A percentile compares a stretch with the other conserved stretches of the same genome.
phyloP scores from a whole-genome alignment of 306 rosid species.

The Glycyrrhiza uralensis region DNA sequence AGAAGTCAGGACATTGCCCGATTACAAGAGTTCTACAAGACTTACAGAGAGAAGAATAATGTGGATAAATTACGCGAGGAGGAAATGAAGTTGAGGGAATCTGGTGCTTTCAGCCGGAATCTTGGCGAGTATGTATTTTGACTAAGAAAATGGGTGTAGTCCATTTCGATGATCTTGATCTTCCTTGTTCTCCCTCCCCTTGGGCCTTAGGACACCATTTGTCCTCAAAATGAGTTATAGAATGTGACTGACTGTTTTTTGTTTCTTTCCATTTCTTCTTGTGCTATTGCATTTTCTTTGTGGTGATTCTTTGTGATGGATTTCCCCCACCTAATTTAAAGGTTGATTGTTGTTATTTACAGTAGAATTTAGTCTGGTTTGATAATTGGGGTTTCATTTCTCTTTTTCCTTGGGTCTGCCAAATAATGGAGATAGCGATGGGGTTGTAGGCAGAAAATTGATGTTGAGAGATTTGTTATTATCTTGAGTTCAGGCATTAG shows the following conservation, averaged over 20 bases:
- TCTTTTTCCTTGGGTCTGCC: not conserved
- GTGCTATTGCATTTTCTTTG: not conserved
- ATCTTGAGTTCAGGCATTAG: not conserved
- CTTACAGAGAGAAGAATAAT: constrained; percentile 67
- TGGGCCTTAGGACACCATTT: not conserved
- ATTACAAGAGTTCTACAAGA: constrained; percentile 81
- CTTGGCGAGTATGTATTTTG: constrained; percentile 79
- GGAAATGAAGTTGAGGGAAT: constrained; percentile 78
- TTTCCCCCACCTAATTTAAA: not conserved
- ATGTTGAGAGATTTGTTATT: not conserved
- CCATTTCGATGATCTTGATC: constrained; percentile 8
- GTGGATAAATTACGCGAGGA: constrained; percentile 80
- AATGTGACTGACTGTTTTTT: not conserved
- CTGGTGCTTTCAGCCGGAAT: constrained; percentile 78
- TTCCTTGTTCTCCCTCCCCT: not conserved
- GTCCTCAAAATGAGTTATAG: not conserved
- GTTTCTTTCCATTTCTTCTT: not conserved
- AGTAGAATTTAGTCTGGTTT: not conserved
- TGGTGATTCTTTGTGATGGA: constrained; percentile 1
- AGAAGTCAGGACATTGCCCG: constrained; percentile 78
- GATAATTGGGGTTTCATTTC: not conserved
- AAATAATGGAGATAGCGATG: not conserved
- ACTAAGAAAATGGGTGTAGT: constrained; percentile 3
- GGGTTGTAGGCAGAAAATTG: not conserved
- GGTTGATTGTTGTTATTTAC: constrained; percentile 10